phyloP scores from a whole-genome alignment of 1,284 basidiomycete species.

The Vanrija pseudolonga region DNA sequence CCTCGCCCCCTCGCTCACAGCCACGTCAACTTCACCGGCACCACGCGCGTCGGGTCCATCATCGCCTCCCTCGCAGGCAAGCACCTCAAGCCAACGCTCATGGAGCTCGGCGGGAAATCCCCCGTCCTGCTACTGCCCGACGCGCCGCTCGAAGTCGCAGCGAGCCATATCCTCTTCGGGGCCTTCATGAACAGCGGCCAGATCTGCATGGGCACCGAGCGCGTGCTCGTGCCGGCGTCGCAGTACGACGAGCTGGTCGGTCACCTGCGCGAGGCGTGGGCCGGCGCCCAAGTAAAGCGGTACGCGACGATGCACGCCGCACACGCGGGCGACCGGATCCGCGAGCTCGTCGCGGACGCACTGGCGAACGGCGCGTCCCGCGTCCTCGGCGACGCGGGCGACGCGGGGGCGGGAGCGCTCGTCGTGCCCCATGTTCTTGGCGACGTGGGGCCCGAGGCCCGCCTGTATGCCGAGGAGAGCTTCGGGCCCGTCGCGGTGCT shows the following conservation, averaged over 20 bases:
- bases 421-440: background rate
- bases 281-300: constrained; percentile 33
- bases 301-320: constrained; percentile 53
- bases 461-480: constrained; percentile 57
- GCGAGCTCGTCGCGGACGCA: constrained; percentile 57
- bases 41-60: constrained; percentile 47
- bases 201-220: constrained; percentile 68
- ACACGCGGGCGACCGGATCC: constrained; percentile 55
- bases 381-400: constrained; percentile 2
- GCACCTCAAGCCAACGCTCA: constrained; percentile 47
- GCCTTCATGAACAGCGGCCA: constrained; percentile 62
- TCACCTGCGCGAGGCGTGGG: constrained; percentile 20
- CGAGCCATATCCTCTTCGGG: constrained; percentile 55
- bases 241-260: constrained; percentile 49
- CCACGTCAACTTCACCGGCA: constrained; percentile 52
- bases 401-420: too few relatives aligned
- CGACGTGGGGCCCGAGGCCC: constrained; percentile 56
- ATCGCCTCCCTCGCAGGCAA: constrained; percentile 45
- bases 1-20: background rate
- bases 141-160: constrained; percentile 60
- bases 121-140: constrained; percentile 57
- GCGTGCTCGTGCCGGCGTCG: constrained; percentile 56
- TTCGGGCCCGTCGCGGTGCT: constrained; percentile 58
- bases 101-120: constrained; percentile 53
- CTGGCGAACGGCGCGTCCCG: constrained; percentile 54